Percentiles rank a stretch among this genome's conserved stretches.
Conservation (phyloP, 208 protist species). For the Crithidia sp. region DNA sequence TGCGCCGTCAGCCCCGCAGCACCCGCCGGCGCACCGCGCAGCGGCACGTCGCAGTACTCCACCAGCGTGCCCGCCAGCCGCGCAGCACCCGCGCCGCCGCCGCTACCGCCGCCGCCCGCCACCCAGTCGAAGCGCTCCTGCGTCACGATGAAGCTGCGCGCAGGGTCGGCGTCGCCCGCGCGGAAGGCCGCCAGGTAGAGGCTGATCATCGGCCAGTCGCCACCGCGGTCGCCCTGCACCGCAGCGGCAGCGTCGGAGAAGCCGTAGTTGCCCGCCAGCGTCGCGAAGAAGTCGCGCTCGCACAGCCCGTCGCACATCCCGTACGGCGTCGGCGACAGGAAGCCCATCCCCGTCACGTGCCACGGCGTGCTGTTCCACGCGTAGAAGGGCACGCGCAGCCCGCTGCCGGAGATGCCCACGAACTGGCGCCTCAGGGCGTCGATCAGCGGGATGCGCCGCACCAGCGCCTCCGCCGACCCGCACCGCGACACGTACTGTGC, state of each 20-base stretch:
- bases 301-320: constrained; percentile 45
- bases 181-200: constrained; percentile 22
- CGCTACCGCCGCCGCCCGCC: neutral
- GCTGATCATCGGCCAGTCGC: constrained; percentile 52
- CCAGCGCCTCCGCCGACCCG: neutral
- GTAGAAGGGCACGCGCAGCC: neutral
- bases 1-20: constrained; percentile 42
- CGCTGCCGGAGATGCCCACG: neutral
- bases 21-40: neutral
- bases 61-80: constrained; percentile 1
- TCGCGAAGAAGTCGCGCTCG: constrained; percentile 13
- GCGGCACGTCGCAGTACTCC: constrained; percentile 24
- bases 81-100: neutral
- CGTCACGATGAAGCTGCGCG: neutral
- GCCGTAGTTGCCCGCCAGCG: constrained; percentile 24
- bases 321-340: constrained; percentile 33
- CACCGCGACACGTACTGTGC: constrained; percentile 8
- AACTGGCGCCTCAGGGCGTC: constrained; percentile 8
- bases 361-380: neutral
- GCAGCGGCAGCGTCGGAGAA: constrained; percentile 5
- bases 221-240: constrained; percentile 20
- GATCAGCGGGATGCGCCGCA: neutral
- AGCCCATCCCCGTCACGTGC: neutral
- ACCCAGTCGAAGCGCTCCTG: neutral
- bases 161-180: constrained; percentile 10